Conservation (phyloP, 768 basidiomycete species). For the Phallus indusiatus region DNA sequence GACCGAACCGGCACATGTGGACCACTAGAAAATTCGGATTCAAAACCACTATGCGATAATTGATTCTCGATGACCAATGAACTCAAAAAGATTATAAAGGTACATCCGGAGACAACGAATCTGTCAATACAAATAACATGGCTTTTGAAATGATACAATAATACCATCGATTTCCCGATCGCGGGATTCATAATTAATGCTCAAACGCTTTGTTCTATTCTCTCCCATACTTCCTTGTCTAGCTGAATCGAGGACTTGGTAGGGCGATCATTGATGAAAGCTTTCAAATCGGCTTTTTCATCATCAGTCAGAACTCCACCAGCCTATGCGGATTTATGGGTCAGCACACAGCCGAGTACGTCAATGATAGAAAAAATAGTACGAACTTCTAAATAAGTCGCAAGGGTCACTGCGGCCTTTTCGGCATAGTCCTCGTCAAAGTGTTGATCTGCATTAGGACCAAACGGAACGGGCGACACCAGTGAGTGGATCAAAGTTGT, state of each 20-base stretch:
- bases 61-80: background rate
- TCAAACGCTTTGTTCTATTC: background rate
- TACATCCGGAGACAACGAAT: background rate
- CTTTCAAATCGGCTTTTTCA: background rate
- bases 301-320: background rate
- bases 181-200: background rate
- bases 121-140: background rate
- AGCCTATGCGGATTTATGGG: background rate
- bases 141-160: background rate
- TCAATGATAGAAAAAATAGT: background rate
- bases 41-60: background rate
- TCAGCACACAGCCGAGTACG: too few species aligned
- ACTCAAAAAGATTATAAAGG: background rate
- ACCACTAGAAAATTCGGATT: background rate
- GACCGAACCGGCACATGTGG: background rate
- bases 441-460: slow-evolving; percentile 55
- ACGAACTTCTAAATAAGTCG: slow-evolving; percentile 5
- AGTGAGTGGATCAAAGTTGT: slow-evolving; percentile 43
- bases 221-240: background rate
- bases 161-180: background rate
- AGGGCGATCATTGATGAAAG: background rate
- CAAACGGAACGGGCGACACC: slow-evolving; percentile 48
- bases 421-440: slow-evolving; percentile 58
- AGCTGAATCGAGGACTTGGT: background rate
- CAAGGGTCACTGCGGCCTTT: slow-evolving; percentile 24